Conservation (phyloP, 2,329 filamentous ascomycete species). For the Acrodontium crateriforme region DNA sequence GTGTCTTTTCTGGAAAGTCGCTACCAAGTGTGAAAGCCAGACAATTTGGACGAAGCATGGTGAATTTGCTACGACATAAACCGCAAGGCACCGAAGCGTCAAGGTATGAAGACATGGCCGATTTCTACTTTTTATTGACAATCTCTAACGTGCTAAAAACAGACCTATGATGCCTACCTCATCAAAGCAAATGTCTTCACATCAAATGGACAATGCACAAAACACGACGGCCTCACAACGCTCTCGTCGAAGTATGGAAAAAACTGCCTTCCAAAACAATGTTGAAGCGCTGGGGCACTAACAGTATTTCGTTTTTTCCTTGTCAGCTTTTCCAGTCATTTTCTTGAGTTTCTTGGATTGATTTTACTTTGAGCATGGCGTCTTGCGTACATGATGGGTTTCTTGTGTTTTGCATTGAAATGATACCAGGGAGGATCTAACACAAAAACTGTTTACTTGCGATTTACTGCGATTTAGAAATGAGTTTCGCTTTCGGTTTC, state of each 20-base stretch:
- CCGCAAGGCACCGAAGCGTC: constrained; percentile 4
- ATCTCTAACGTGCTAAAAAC: background rate
- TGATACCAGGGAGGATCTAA: too few species aligned
- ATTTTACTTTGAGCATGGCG: too few species aligned
- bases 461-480: too few species aligned
- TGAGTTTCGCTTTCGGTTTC: too few species aligned
- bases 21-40: constrained; percentile 21
- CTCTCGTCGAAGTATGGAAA: constrained; percentile 5
- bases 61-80: constrained; percentile 22
- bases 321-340: too few species aligned
- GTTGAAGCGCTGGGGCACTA: constrained; percentile 2
- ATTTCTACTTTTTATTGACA: background rate
- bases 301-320: background rate
- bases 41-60: constrained; percentile 21
- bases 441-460: too few species aligned
- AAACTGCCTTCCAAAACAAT: constrained; percentile 4
- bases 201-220: background rate
- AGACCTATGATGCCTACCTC: background rate
- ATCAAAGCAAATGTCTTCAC: background rate
- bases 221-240: constrained; percentile 1
- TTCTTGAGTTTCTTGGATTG: too few species aligned
- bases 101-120: constrained; percentile 4
- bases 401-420: too few species aligned
- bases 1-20: constrained; percentile 9
- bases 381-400: too few species aligned